Base-by-base conservation (phyloP, 331 rosid genomes). In the Malus hybrid region DNA sequence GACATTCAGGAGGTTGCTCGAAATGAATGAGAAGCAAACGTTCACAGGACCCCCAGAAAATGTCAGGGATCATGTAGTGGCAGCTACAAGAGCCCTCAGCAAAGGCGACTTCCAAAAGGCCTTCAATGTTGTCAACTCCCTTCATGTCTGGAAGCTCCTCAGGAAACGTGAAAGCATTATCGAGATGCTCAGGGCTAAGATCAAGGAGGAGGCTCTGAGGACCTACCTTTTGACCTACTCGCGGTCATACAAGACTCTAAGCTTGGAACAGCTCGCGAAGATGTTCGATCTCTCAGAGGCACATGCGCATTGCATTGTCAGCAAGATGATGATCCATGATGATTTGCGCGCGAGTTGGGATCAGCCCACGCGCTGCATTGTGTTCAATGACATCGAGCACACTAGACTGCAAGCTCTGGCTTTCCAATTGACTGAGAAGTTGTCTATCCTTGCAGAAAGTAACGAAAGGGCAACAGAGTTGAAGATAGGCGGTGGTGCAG, bases 31-130 rank as follows among this genome's bases (percentile, higher is more conserved):
- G 60, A 92, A 84, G 78, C 99, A 95, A 75, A 87, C 97, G 0
- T 92, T 88, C 74, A 89, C 93, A 0, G 99, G 97, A 20, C 97
- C 99, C 52, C 99, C 99, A 2, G 99, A 95, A 83, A 95, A 82
- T 78, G 99, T 95, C 18, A 83, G 97, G 54, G 99, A 95, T 76
- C 99, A 92, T 52, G 85, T 95, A 28, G 88, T 95, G 96, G 97
- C 97, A 76, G 97, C 99, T 27, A 89, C 96, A 5, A 73, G 97
- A 83, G 88, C 84, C 73, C 97, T 95, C 62, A 78, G 69, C 61
- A 88, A 86, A 76, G 99, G 97, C 24, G 96, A 92, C 71, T 90
- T 83, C 79, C 86, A 86, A 24, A 89, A 83, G 81, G 85, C 93
- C 12, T 89, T 81, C 82, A 91, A 86, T n/a, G 84, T 89, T n/a